These are phyloP conservation scores for Neurospora sp. DNA, from an alignment of 495 filamentous ascomycete species.

Conservation along the genomic window DNA sequence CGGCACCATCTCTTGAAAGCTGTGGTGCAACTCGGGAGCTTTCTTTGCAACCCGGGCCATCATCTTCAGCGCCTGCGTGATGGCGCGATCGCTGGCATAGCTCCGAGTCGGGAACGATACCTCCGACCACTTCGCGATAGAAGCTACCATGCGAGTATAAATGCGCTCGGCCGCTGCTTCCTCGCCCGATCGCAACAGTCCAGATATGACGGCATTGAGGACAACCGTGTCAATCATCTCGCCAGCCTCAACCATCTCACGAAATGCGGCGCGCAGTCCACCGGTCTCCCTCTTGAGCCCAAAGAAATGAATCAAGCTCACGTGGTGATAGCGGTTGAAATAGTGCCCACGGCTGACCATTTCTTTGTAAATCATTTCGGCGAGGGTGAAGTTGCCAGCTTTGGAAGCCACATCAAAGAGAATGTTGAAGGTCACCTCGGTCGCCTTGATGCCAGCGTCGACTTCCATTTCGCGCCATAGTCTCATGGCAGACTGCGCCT, in stretches of 20 bases:
- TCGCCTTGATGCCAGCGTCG: constrained; percentile 50
- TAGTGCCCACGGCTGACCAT: constrained; percentile 56
- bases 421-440: constrained; percentile 75
- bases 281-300: constrained; percentile 60
- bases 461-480: constrained; percentile 88
- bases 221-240: constrained; percentile 83
- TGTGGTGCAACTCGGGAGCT: constrained; percentile 29
- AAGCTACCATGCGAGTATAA: constrained; percentile 68
- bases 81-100: constrained; percentile 37
- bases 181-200: constrained; percentile 66
- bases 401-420: constrained; percentile 84
- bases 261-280: constrained; percentile 60
- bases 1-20: constrained; percentile 41
- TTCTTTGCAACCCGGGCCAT: constrained; percentile 33
- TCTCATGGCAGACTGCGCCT: constrained; percentile 62
- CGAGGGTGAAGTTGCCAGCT: constrained; percentile 68
- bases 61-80: constrained; percentile 46
- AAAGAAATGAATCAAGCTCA: constrained; percentile 70
- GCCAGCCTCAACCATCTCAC: constrained; percentile 64
- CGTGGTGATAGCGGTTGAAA: constrained; percentile 65
- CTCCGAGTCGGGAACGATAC: constrained; percentile 24
- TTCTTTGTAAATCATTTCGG: constrained; percentile 74
- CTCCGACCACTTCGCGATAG: constrained; percentile 25
- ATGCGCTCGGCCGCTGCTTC: constrained; percentile 60
- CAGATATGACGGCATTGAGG: constrained; percentile 73